Base-by-base conservation (phyloP, 148 eudicot species). In the Heliosperma pusillum region DNA sequence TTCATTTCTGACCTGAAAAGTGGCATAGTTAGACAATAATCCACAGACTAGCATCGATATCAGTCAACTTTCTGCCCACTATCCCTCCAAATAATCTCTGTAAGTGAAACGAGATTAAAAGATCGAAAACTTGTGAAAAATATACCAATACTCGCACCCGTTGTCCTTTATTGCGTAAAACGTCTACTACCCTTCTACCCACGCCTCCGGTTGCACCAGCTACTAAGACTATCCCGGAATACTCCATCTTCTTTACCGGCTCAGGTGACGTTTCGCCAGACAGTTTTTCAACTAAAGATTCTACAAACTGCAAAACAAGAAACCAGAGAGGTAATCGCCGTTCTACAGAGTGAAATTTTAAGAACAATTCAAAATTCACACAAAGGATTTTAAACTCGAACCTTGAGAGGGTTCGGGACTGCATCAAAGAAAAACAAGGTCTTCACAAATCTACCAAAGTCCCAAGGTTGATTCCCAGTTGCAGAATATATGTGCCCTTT, bases 141-240 rank as follows among this genome's bases (percentile, higher is more conserved):
- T 27, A 64, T 87, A 95, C 99, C 92, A 95, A 79, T 40, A 82
- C 94, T 83, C 92, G 86, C 33, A 95, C 97, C 10, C 88, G 89
- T 47, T 86, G 25, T 74, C 97, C 97, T 81, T 84, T 95, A 61
- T 83, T 88, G 59, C 89, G 91, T 72, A 95, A 80, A 70, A 85
- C 75, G 76, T 92, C 91, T 22, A 95, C 97, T 42, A 92, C 97
- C 82, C 99, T 90, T 88, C 96, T 87, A 65, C 99, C 99, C 55
- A 95, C 97, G 61, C 99, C 99, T 77, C 99, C 99, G 65, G 99
- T 95, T 71, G 94, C 99, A 79, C 97, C 99, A 45, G 83, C 90
- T 79, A 95, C 99, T 61, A 95, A 85, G 61, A 87, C 79, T 60
- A 89, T 83, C 74, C 90, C 94, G 76, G 97, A 89, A 72, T 90